Conservation (phyloP, 2,329 filamentous ascomycete species). For the Aspergillus fijiensis region DNA sequence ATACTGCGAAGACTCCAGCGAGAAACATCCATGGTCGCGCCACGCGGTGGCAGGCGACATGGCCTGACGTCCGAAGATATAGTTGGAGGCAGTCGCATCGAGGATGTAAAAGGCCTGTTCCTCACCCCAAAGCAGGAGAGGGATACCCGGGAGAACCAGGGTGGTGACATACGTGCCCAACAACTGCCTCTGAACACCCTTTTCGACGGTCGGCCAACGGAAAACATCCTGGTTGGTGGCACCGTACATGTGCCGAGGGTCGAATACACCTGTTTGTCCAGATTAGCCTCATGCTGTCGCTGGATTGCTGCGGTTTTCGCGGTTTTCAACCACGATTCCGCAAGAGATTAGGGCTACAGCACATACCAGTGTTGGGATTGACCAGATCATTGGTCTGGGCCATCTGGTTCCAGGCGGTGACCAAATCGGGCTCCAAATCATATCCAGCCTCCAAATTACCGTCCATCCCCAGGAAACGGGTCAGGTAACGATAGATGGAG, state of each 20-base stretch:
- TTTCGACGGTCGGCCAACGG: conserved; percentile 58
- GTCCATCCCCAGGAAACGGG: conserved; percentile 59
- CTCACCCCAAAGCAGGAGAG: conserved; percentile 61
- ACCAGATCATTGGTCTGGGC: conserved; percentile 58
- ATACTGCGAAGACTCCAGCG: conserved; percentile 55
- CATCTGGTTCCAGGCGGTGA: conserved; percentile 55
- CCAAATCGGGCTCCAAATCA: conserved; percentile 55
- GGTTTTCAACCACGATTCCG: no score
- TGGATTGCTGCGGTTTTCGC: no score
- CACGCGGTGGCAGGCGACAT: conserved; percentile 62
- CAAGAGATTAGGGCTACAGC: neutral
- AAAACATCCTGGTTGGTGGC: conserved; percentile 65
- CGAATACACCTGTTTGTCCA: conserved; percentile 42
- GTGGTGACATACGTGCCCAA: conserved; percentile 59
- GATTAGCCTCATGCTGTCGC: no score
- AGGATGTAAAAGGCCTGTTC: conserved; percentile 64
- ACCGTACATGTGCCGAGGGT: conserved; percentile 64
- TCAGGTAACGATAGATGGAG: conserved; percentile 59
- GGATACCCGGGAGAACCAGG: conserved; percentile 60
- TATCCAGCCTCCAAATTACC: conserved; percentile 54
- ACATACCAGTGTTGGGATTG: conserved; percentile 55
- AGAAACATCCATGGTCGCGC: conserved; percentile 64
- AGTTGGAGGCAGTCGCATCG: conserved; percentile 63
- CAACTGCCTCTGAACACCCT: conserved; percentile 57
- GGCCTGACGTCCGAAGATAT: conserved; percentile 62